Evolutionary conservation across 2,329 filamentous ascomycete genomes (phyloP), one percentile per base, ranked within the genome.

Genomic region (Penicillium sp.): DNA sequence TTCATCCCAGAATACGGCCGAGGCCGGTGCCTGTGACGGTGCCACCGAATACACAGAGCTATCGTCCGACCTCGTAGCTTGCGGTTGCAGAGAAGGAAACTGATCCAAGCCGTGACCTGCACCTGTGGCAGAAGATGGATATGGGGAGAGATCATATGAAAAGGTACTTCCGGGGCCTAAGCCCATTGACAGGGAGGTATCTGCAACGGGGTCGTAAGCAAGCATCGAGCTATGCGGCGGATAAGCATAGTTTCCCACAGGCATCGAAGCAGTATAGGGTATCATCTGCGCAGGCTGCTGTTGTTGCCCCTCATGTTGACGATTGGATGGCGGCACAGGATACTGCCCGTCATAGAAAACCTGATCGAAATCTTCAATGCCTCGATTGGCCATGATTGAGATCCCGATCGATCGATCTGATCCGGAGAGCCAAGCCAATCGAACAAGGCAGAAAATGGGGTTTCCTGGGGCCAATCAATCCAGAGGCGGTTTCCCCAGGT

Each of bases 111-210:
- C 65, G 31, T 35, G 69, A 48, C 56, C 65, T 58, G 63, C 35
- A n/a, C 61, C 23, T 64, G 69, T 61, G 11, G 67, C 55, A 23
- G 69, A 66, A 15, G 66, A 51, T 3, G 69, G 66, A 50, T 70
- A 72, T 19, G 65, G 57, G 21, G 69, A 60, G 19, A 72, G 52
- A 23, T 71, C 63, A 58, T 70, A 74, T 35, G 68, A 44, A 61
- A 71, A 73, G 45, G 64, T 48, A 54, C 61, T 57, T 7, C 46
- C 52, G 8, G 63, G 31, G n/a, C 68, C 70, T 58, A 72, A 21
- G 47, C 58, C 62, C 64, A 74, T 68, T 8, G 68, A 58, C 64
- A 70, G 66, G 11, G 65, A 46, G 19, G 60, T 59, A 8, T 59
- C 61, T 15, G 62, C 29, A 35, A 59, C 55, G 21, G 67, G 66